phyloP scores from a whole-genome alignment of 2,329 filamentous ascomycete genomes.

The Malbranchea zuffiana region DNA sequence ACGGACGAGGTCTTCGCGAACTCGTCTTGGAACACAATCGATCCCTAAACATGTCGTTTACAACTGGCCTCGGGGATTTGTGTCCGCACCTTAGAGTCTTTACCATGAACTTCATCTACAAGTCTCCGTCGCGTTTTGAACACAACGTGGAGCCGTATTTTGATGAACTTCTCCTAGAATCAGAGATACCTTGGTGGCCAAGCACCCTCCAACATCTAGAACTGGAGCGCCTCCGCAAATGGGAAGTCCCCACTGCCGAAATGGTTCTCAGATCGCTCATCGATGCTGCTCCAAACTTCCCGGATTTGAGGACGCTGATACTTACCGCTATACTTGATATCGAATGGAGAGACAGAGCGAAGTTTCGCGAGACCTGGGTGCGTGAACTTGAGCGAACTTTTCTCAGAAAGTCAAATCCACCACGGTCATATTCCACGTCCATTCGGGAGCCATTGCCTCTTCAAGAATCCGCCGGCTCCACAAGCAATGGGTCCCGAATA shows the following conservation, averaged over 20 bases:
- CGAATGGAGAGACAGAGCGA: slow-evolving; percentile 66
- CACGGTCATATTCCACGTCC: no score
- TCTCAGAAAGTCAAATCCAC: slow-evolving; percentile 24
- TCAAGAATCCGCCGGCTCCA: no score
- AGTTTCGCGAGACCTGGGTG: slow-evolving; percentile 69
- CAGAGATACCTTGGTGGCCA: slow-evolving; percentile 69
- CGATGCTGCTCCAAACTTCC: slow-evolving; percentile 55
- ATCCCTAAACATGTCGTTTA: slow-evolving; percentile 63
- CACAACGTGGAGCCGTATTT: slow-evolving; percentile 67
- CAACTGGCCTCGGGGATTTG: slow-evolving; percentile 51
- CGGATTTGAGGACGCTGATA: slow-evolving; percentile 55
- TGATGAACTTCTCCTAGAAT: slow-evolving; percentile 47
- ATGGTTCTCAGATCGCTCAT: slow-evolving; percentile 71
- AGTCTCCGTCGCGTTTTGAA: slow-evolving; percentile 38
- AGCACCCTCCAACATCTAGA: slow-evolving; percentile 58
- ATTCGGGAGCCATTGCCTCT: no score
- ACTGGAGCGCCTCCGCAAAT: slow-evolving; percentile 66
- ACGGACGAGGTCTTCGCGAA: slow-evolving; percentile 56
- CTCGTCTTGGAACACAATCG: slow-evolving; percentile 70
- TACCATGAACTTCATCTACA: slow-evolving; percentile 67
- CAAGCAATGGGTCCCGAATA: no score
- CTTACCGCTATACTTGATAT: slow-evolving; percentile 71
- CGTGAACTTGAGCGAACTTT: slow-evolving; percentile 50
- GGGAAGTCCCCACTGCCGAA: slow-evolving; percentile 57
- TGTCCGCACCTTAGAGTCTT: slow-evolving; percentile 64